Evolutionary conservation across 2,329 filamentous ascomycete genomes (phyloP), one percentile per base, ranked within the genome.

Genomic region (Fusarium sp.): DNA sequence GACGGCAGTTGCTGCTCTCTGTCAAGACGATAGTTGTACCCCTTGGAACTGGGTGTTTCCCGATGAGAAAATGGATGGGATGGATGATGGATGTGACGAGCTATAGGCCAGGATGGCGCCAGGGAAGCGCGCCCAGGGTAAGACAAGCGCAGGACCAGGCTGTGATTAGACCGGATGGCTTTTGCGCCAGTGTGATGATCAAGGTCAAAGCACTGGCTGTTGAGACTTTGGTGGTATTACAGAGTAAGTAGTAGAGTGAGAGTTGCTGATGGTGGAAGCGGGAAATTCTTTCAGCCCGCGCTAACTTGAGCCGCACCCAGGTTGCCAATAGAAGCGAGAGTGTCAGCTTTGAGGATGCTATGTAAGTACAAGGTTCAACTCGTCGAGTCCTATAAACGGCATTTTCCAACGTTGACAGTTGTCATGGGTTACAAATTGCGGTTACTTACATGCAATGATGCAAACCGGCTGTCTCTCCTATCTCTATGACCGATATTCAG

Each of bases 61-160:
- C 61, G 61, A 53, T 35, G 44, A 53, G 35, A 33, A 31, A 33
- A 53, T 42, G 38, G 40, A 42, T 42, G 40, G 11, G 40, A 29
- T 36, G 17, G 58, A 33, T 36, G 31, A 33, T 62, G 59, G 55
- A 55, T 31, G 60, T 38, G 56, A 49, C 29, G 31, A 56, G 46
- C 12, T 64, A 70, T 63, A 62, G 38, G 57, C 62, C 61, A 57
- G 71, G 69, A 65, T 65, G 10, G 60, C 67, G 42, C 55, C 62
- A 69, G 55, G 44, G 66, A 66, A 55, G 57, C 42, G 56, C 61
- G 62, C 62, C 65, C 60, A 67, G 60, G 58, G 46, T 74, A 42
- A 73, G 62, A 69, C 69, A 72, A 58, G 70, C 64, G 62, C 58
- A 38, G 65, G 22, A 42, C 53, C 38, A 35, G 62, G 51, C 61